Conservation (phyloP, 768 basidiomycete species). For the Cyclocybe aegerita region DNA sequence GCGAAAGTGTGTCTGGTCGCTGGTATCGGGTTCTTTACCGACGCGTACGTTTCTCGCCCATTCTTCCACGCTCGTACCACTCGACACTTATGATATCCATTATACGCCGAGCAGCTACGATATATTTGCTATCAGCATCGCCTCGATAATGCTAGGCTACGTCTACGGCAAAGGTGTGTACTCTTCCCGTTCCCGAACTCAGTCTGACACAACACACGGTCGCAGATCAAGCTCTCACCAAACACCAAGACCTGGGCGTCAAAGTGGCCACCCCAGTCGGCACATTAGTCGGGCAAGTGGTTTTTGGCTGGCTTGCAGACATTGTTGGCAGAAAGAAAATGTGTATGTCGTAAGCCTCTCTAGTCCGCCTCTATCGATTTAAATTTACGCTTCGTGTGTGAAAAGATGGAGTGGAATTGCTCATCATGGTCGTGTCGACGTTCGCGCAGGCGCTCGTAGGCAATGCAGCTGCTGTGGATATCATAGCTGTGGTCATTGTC, state of each 20-base stretch:
- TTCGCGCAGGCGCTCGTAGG: conserved; percentile 81
- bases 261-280: conserved; percentile 80
- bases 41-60: conserved; percentile 54
- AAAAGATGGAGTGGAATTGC: conserved; percentile 68
- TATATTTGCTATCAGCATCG: conserved; percentile 90
- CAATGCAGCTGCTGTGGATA: conserved; percentile 59
- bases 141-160: conserved; percentile 78
- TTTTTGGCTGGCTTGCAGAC: conserved; percentile 62
- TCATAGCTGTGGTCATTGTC: conserved; percentile 75
- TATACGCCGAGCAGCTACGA: conserved; percentile 51
- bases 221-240: conserved; percentile 35
- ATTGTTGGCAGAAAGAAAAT: conserved; percentile 74
- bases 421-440: conserved; percentile 79
- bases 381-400: not conserved
- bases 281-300: conserved; percentile 43
- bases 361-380: not conserved
- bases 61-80: not conserved
- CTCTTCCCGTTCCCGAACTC: not conserved
- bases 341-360: conserved; percentile 47
- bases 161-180: conserved; percentile 56
- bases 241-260: conserved; percentile 73
- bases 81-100: not conserved
- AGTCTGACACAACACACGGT: conserved; percentile 6
- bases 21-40: conserved; percentile 91
- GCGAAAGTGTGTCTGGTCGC: conserved; percentile 70